These are phyloP conservation scores for Coccomyxa sp. DNA, from an alignment of 139 green algal species.

Conservation along the genomic window DNA sequence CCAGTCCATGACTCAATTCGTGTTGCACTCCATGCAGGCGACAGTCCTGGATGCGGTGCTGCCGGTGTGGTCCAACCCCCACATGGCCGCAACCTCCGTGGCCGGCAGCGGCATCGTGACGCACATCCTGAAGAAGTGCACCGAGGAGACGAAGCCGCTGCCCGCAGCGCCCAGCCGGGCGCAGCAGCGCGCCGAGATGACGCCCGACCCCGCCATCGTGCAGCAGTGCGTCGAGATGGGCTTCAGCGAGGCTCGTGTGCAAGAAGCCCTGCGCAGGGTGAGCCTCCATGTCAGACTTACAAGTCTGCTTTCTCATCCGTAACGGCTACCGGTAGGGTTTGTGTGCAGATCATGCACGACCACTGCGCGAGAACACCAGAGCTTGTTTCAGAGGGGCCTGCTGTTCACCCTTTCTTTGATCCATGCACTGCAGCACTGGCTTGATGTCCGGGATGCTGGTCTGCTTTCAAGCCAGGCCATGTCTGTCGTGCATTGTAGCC, in stretches of 20 bases:
- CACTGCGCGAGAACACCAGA: no score
- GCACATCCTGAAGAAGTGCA: slow-evolving; percentile 52
- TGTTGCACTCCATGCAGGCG: slow-evolving; percentile 31
- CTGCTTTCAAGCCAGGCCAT: no score
- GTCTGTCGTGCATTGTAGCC: no score
- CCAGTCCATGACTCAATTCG: no score
- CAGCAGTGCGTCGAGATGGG: slow-evolving; percentile 87
- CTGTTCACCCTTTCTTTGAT: no score
- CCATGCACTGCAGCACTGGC: no score
- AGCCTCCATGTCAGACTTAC: no score
- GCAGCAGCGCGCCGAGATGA: slow-evolving; percentile 18
- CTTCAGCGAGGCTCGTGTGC: slow-evolving; percentile 62
- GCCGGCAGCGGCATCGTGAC: slow-evolving; percentile 29
- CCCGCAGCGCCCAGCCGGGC: slow-evolving; percentile 4
- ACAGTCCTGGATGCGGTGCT: slow-evolving; percentile 58
- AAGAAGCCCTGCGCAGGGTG: slow-evolving; percentile 68
- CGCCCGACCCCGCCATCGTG: slow-evolving; percentile 43
- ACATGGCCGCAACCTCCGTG: slow-evolving; percentile 22
- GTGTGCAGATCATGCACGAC: no score
- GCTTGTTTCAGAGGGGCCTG: no score
- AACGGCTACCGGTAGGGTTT: no score
- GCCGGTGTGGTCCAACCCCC: slow-evolving; percentile 67
- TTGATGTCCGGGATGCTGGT: no score
- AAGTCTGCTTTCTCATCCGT: no score
- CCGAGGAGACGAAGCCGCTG: slow-evolving; percentile 25